Evolutionary conservation across 2,329 filamentous ascomycete genomes (phyloP).

Genomic region (Aspergillus felis): DNA sequence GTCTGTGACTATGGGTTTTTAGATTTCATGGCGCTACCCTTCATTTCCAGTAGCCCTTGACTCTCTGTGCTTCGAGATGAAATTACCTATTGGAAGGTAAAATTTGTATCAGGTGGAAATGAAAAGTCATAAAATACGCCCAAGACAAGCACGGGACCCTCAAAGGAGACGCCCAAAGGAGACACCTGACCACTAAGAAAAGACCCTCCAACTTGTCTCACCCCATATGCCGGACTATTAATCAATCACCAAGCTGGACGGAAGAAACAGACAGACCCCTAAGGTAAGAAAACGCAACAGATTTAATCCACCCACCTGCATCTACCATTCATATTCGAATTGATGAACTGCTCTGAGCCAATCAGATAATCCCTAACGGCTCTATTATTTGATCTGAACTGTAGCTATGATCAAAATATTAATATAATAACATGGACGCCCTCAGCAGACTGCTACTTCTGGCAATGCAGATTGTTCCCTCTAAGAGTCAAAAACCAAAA

Average conservation of each 20-base stretch:
- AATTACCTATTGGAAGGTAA: not conserved
- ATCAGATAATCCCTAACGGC: not conserved
- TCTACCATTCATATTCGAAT: not conserved
- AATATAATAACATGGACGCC: not conserved
- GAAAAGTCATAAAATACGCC: not conserved
- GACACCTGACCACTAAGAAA: not conserved
- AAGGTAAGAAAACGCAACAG: not conserved
- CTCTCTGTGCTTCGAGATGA: not conserved
- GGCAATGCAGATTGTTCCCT: no score
- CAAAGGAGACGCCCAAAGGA: not conserved
- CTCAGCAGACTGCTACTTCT: not conserved
- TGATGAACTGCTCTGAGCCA: conserved; percentile 6
- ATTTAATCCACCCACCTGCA: not conserved
- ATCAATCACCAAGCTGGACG: no score
- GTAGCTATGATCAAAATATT: not conserved
- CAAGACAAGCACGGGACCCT: not conserved
- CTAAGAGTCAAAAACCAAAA: no score
- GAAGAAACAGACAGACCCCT: no score
- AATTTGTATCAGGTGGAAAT: not conserved
- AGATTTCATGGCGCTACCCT: not conserved
- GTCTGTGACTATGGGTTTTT: not conserved
- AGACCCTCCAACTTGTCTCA: conserved; percentile 5
- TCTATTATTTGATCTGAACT: not conserved
- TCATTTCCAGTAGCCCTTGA: not conserved
- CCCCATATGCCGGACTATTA: not conserved